Percentiles rank a stretch among this genome's conserved stretches.
Conservation (phyloP, 225 moss, liverwort and hornwort species). For the Pleurozium schreberi region DNA sequence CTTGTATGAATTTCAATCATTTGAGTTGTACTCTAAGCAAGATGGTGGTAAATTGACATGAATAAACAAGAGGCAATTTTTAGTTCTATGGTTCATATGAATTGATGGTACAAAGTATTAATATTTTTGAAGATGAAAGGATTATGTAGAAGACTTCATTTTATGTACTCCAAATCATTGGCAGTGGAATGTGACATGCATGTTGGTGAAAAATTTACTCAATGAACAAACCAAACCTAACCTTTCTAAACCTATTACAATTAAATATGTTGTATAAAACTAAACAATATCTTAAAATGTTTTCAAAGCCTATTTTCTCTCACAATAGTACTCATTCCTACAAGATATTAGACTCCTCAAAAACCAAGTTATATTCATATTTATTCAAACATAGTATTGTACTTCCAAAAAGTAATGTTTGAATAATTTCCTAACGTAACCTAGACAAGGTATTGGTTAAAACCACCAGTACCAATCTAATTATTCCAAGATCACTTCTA, state of each 20-base stretch:
- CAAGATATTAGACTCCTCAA: background rate
- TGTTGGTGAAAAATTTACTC: background rate
- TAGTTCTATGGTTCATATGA: background rate
- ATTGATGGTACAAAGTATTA: background rate
- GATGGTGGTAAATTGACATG: background rate
- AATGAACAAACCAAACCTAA: background rate
- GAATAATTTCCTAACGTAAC: background rate
- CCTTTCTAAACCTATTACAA: background rate
- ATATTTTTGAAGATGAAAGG: background rate
- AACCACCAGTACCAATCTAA: background rate
- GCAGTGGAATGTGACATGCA: background rate
- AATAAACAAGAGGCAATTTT: rapidly evolving
- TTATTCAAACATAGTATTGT: too few relatives aligned
- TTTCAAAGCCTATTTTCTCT: background rate
- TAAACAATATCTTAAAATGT: too few relatives aligned
- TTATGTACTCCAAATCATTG: background rate
- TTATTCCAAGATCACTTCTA: background rate
- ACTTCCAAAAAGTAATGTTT: background rate
- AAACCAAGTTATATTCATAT: background rate
- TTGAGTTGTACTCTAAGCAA: background rate
- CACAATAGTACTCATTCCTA: background rate
- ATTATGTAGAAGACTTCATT: background rate
- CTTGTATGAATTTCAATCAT: background rate
- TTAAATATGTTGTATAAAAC: too few relatives aligned
- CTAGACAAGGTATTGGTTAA: too few relatives aligned